These are phyloP conservation scores for Akebia trifoliata DNA, from an alignment of 164 flowering plant genomes.

Conservation along the genomic window DNA sequence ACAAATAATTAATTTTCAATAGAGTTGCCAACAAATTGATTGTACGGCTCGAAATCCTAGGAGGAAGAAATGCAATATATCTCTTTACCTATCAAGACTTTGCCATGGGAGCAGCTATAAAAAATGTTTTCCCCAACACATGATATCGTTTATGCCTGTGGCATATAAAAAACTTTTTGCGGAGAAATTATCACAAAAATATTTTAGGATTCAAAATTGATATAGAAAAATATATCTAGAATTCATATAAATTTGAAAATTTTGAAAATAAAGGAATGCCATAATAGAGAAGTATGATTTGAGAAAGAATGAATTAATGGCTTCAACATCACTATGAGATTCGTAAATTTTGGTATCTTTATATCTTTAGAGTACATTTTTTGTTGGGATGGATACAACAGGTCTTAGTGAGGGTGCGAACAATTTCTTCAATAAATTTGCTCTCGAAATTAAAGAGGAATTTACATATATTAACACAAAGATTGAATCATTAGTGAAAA, in stretches of 20 bases:
- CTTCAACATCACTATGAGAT: not conserved
- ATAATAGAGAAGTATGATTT: not conserved
- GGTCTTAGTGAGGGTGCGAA: not conserved
- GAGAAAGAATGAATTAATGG: not conserved
- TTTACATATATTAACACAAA: not conserved
- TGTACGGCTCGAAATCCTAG: not conserved
- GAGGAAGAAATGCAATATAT: not conserved
- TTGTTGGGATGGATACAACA: slow-evolving; percentile 8
- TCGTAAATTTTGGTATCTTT: not conserved
- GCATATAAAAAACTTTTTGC: slow-evolving; percentile 2
- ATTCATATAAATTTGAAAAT: not conserved
- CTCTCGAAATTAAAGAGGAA: not conserved
- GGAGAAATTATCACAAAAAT: not conserved
- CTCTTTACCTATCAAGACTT: not conserved
- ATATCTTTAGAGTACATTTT: not conserved
- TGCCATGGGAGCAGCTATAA: not conserved
- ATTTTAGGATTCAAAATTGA: not conserved
- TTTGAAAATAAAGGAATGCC: not conserved
- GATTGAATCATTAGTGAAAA: not conserved
- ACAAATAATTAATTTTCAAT: too few species aligned
- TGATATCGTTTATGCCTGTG: slow-evolving; percentile 5
- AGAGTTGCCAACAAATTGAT: too few species aligned
- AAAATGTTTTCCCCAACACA: not conserved
- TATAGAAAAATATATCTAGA: not conserved
- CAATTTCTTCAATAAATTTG: not conserved